Conservation (phyloP, 176 grass and related monocot genomes). For the Musa itinerans region DNA sequence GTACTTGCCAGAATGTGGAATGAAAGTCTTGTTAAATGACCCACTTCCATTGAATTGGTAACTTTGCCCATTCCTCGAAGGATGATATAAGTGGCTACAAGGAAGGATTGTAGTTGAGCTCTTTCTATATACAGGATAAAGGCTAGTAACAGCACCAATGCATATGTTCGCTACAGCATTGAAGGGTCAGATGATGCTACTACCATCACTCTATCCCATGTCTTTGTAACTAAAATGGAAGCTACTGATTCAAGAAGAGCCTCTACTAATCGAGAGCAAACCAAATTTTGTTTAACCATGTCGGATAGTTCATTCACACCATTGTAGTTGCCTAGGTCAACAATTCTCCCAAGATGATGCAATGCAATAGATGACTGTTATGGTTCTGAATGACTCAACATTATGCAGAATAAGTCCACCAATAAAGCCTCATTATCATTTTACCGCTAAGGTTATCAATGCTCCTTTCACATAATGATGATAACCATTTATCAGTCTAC, state of each 20-base stretch:
- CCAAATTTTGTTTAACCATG: conserved; percentile 29
- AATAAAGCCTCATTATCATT: conserved; percentile 26
- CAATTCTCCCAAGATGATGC: conserved; percentile 65
- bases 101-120: conserved; percentile 53
- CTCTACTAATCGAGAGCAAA: conserved; percentile 27
- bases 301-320: conserved; percentile 20
- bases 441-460: conserved; percentile 31
- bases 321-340: conserved; percentile 32
- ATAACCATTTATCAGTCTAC: conserved; percentile 73
- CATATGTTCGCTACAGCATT: conserved; percentile 59
- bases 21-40: conserved; percentile 66
- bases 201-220: conserved; percentile 58
- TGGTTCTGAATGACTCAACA: conserved; percentile 89
- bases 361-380: conserved; percentile 67
- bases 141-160: conserved; percentile 57
- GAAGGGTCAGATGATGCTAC: conserved; percentile 61
- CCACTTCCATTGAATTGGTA: conserved; percentile 49
- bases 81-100: conserved; percentile 48
- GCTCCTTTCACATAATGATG: conserved; percentile 34
- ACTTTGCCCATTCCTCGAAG: conserved; percentile 44
- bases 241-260: conserved; percentile 17
- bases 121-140: conserved; percentile 59
- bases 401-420: conserved; percentile 51
- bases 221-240: conserved; percentile 51
- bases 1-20: conserved; percentile 70